Percentiles rank a stretch among this genome's conserved stretches.
Evolutionary conservation across 225 moss, liverwort and hornwort genomes (phyloP).

Genomic region (Pleurozium schreberi): DNA sequence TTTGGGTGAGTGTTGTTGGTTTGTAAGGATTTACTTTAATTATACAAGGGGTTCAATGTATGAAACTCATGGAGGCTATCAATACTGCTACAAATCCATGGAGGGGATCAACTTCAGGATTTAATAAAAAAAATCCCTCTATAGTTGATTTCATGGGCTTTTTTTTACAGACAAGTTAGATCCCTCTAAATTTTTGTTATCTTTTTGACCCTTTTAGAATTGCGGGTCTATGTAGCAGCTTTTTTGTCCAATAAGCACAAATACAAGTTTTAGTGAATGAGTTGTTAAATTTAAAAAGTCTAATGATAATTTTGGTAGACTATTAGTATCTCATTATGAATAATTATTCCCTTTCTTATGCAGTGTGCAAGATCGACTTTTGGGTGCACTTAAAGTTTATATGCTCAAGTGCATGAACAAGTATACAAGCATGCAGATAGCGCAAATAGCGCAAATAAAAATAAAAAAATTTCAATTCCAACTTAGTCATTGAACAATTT

Average conservation of each 20-base stretch:
- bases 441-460: background rate
- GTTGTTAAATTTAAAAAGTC: background rate
- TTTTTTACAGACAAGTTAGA: background rate
- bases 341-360: too few relatives aligned
- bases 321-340: background rate
- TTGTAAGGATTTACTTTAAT: background rate
- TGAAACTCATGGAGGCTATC: background rate
- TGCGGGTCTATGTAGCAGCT: background rate
- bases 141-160: background rate
- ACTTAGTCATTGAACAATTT: too few relatives aligned
- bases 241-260: background rate
- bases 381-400: background rate
- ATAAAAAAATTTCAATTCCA: too few relatives aligned
- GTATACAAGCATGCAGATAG: background rate
- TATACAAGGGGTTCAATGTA: background rate
- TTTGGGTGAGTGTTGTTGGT: background rate
- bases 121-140: background rate
- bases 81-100: accelerated
- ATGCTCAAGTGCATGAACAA: background rate
- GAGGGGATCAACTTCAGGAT: background rate
- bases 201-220: background rate
- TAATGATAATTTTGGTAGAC: background rate
- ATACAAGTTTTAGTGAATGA: background rate
- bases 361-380: background rate
- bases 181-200: background rate